Base-by-base conservation (phyloP, 495 filamentous ascomycete genomes). In the Penicillium canescens region DNA sequence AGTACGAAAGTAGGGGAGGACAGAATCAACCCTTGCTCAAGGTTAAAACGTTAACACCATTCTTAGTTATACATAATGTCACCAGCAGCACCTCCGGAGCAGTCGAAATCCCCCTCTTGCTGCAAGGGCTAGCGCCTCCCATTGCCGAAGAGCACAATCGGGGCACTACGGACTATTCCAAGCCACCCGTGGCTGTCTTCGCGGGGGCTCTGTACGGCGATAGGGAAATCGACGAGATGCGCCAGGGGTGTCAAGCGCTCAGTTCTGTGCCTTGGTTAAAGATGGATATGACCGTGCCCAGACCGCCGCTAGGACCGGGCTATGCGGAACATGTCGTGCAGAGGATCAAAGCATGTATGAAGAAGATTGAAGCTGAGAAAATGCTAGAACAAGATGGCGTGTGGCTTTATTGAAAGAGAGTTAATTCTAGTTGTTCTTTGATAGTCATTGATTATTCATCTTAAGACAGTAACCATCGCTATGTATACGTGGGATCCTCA, bases 241-340 rank as follows among this genome's bases (percentile, higher is more conserved):
- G 46, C 33, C 47, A 63, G 26, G 61, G 59, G 9, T 56, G 50
- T 24, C 21, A 51, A n/a, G 63, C 50, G 21, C 51, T 60, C 9
- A 63, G 50, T 37, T 46, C 48, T 35, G 46, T 72, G 13, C 64
- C 62, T 7, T 74, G 71, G 71, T 48, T 74, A 46, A 65, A 59
- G 46, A 56, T 60, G 16, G 68, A 71, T 60, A 42, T 60, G 34
- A 59, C 45, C 20, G 63, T 59, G 38, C 49, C 57, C 16, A 49
- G 43, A 33, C 66, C 66, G 20, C 64, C 66, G 10, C 23, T 65
- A 3, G 64, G 68, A 9, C 68, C 68, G 10, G 62, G 62, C 42
- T 71, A 69, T 55, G 66, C 57, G 18, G 61, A 69, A 38, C 52
- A 53, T 13, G 44, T 67, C 11, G 62, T 67, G 31, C 20, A 46